Percentiles rank a stretch among this genome's conserved stretches.
Conservation (phyloP, 805 yeast species). For the Saturnispora hagleri region DNA sequence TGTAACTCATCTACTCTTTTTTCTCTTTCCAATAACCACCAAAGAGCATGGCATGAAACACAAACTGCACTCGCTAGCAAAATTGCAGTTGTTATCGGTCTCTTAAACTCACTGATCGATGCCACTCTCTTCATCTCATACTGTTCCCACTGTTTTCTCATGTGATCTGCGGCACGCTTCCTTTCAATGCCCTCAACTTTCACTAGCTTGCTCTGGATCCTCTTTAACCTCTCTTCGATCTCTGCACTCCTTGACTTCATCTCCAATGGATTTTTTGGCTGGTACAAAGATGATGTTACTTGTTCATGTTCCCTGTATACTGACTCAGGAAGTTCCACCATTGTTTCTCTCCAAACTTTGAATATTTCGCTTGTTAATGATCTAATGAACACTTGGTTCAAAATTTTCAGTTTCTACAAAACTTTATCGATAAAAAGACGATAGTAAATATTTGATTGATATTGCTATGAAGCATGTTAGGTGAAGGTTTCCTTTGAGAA, state of each 20-base stretch:
- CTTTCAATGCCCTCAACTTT: conserved; percentile 1
- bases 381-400: not conserved
- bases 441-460: not conserved
- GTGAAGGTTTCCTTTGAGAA: too few relatives aligned
- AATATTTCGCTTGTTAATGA: not conserved
- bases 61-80: conserved; percentile 4
- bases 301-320: conserved; percentile 1
- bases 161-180: not conserved
- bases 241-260: not conserved
- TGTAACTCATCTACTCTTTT: conserved; percentile 1
- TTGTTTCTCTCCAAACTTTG: conserved; percentile 34
- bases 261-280: conserved; percentile 9
- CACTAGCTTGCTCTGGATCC: conserved; percentile 1
- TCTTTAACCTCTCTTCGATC: not conserved
- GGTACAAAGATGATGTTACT: not conserved
- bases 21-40: conserved; percentile 4
- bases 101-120: conserved; percentile 1
- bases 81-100: conserved; percentile 4
- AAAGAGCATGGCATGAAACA: conserved; percentile 4
- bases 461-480: too few relatives aligned
- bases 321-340: conserved; percentile 21
- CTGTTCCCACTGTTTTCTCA: conserved; percentile 7
- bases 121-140: conserved; percentile 6
- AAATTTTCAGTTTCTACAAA: not conserved
- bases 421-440: not conserved